These are phyloP conservation scores for Dryadomyces sulphureus DNA, from an alignment of 2,329 filamentous ascomycete genomes.

Conservation along the genomic window DNA sequence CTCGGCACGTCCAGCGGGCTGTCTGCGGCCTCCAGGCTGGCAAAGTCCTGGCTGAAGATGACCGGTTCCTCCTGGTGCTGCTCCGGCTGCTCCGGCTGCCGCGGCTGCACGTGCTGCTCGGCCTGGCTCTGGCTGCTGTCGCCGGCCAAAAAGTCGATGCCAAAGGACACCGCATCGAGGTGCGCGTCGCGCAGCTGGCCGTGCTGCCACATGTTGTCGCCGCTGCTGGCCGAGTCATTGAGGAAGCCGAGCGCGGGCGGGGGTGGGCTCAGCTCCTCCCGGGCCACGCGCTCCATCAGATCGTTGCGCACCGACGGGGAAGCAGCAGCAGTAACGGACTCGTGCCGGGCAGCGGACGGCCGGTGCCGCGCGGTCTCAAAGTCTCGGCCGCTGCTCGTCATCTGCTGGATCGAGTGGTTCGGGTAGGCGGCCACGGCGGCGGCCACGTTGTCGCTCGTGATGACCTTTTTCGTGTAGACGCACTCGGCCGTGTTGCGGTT, in stretches of 20 bases:
- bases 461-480: constrained; percentile 15
- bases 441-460: constrained; percentile 8
- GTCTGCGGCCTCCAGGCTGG: not conserved
- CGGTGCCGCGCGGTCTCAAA: no score
- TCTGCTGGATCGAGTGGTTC: not conserved
- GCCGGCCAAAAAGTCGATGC: not conserved
- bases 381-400: no score
- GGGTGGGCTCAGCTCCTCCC: not conserved
- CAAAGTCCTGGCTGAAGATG: not conserved
- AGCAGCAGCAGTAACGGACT: not conserved
- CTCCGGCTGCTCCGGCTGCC: no score
- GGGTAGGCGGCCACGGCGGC: constrained; percentile 9
- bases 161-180: not conserved
- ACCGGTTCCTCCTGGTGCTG: not conserved
- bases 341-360: no score
- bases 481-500: constrained; percentile 13
- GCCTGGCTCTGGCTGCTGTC: not conserved
- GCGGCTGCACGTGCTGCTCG: no score
- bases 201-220: constrained; percentile 5
- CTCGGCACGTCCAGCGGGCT: constrained; percentile 3
- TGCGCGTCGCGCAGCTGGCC: constrained; percentile 4
- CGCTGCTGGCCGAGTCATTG: not conserved
- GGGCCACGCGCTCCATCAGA: not conserved
- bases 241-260: not conserved
- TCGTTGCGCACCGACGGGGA: not conserved